phyloP scores from a whole-genome alignment of 202 grass and related monocot species.

The Zizania palustris region DNA sequence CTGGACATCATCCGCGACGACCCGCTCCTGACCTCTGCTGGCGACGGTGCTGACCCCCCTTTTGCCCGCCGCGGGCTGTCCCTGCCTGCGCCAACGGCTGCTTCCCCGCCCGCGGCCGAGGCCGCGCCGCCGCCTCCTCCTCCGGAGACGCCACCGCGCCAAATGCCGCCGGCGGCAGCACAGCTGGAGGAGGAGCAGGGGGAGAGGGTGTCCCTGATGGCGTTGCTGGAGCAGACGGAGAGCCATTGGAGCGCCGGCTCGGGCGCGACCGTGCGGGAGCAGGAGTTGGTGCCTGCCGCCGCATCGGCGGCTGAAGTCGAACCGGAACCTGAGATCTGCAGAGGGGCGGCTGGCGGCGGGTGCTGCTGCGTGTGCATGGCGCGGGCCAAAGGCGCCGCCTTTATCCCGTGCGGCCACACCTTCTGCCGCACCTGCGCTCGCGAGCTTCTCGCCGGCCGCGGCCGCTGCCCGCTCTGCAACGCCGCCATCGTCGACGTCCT shows the following conservation, averaged over 20 bases:
- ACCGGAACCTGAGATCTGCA: not conserved
- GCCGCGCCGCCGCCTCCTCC: not conserved
- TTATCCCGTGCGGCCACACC: conserved; percentile 97
- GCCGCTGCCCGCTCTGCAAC: conserved; percentile 96
- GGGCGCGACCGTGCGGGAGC: not conserved
- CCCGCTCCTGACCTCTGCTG: conserved; percentile 3
- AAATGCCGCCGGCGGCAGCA: not conserved
- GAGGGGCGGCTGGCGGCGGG: conserved; percentile 10
- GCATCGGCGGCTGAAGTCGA: conserved; percentile 14
- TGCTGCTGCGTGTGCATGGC: conserved; percentile 97
- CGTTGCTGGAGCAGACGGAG: conserved; percentile 85
- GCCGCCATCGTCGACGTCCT: conserved; percentile 77
- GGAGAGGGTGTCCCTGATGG: conserved; percentile 79
- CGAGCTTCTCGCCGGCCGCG: conserved; percentile 71
- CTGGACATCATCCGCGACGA: conserved; percentile 62
- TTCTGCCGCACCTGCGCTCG: conserved; percentile 87
- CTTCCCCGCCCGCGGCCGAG: conserved; percentile 9
- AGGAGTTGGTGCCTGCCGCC: not conserved
- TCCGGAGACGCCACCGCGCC: not conserved
- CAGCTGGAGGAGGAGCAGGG: conserved; percentile 36
- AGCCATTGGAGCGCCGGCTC: conserved; percentile 54
- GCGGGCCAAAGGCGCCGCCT: conserved; percentile 78
- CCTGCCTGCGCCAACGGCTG: conserved; percentile 10
- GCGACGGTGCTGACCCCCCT: conserved; percentile 1
- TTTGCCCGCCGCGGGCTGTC: conserved; percentile 44